Conservation (phyloP, 805 yeast genomes). For the Nakazawaea holstii region DNA sequence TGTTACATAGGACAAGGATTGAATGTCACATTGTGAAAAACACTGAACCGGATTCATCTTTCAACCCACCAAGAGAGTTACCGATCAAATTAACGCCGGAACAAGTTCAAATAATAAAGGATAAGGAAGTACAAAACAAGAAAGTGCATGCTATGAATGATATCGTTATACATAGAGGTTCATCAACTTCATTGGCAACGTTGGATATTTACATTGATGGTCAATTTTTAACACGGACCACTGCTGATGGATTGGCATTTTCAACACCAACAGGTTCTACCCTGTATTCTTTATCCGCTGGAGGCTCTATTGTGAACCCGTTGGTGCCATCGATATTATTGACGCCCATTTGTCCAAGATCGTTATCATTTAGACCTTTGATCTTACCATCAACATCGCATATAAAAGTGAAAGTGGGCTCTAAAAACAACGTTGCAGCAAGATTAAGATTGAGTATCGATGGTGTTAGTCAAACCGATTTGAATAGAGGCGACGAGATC, state of each 20-base stretch:
- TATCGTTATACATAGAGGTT: constrained; percentile 81
- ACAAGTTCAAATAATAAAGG: constrained; percentile 5
- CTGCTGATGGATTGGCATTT: constrained; percentile 84
- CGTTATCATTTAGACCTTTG: constrained; percentile 85
- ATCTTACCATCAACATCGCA: constrained; percentile 76
- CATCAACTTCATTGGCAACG: constrained; percentile 77
- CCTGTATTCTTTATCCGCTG: constrained; percentile 83
- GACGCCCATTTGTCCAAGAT: constrained; percentile 90
- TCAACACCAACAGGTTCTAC: constrained; percentile 96
- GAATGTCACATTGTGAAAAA: constrained; percentile 62
- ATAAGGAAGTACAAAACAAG: constrained; percentile 10
- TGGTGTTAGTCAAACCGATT: constrained; percentile 69
- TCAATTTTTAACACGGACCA: constrained; percentile 79
- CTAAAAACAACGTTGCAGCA: constrained; percentile 36
- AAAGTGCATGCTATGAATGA: constrained; percentile 88
- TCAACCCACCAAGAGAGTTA: constrained; percentile 3
- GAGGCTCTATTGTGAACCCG: constrained; percentile 93
- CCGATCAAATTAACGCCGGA: constrained; percentile 10
- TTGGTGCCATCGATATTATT: constrained; percentile 73
- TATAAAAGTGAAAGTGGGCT: constrained; percentile 55
- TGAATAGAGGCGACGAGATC: constrained; percentile 74
- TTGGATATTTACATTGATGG: constrained; percentile 84
- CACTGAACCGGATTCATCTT: constrained; percentile 6
- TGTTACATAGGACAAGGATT: constrained; percentile 70
- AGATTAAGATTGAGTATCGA: constrained; percentile 68